Conservation (phyloP, 2,329 filamentous ascomycete species). For the Xylariales sp. region DNA sequence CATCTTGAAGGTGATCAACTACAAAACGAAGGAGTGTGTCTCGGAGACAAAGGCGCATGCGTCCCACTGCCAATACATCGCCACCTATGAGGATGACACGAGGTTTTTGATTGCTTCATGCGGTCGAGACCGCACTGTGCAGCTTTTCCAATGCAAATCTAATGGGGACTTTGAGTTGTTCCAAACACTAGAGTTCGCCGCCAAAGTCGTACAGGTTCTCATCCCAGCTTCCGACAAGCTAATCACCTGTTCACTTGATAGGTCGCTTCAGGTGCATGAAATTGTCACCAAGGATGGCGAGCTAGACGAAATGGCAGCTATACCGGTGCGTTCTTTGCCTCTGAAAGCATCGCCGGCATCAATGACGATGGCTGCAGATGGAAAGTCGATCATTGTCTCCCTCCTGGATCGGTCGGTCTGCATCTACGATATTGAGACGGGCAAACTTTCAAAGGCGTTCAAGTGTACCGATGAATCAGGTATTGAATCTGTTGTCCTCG, state of each 20-base stretch:
- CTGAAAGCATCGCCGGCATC: constrained; percentile 84
- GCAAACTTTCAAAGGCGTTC: constrained; percentile 68
- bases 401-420: constrained; percentile 56
- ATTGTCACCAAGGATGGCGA: constrained; percentile 65
- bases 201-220: constrained; percentile 71
- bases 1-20: constrained; percentile 68
- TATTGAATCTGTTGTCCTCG: constrained; percentile 76
- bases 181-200: constrained; percentile 90
- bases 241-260: constrained; percentile 83
- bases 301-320: constrained; percentile 64
- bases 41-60: constrained; percentile 81
- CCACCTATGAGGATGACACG: constrained; percentile 59
- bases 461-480: constrained; percentile 78
- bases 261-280: constrained; percentile 80
- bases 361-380: constrained; percentile 66
- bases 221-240: constrained; percentile 71
- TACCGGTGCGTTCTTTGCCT: constrained; percentile 71
- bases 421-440: constrained; percentile 60
- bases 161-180: constrained; percentile 66
- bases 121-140: constrained; percentile 85
- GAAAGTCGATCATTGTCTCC: constrained; percentile 53
- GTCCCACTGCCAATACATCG: constrained; percentile 78
- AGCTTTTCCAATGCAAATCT: constrained; percentile 67
- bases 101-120: constrained; percentile 72
- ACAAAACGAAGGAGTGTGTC: constrained; percentile 53